Percentiles rank a stretch among this genome's conserved stretches.
phyloP scores from a whole-genome alignment of 495 filamentous ascomycete species.

The Parathielavia hyrcaniae region DNA sequence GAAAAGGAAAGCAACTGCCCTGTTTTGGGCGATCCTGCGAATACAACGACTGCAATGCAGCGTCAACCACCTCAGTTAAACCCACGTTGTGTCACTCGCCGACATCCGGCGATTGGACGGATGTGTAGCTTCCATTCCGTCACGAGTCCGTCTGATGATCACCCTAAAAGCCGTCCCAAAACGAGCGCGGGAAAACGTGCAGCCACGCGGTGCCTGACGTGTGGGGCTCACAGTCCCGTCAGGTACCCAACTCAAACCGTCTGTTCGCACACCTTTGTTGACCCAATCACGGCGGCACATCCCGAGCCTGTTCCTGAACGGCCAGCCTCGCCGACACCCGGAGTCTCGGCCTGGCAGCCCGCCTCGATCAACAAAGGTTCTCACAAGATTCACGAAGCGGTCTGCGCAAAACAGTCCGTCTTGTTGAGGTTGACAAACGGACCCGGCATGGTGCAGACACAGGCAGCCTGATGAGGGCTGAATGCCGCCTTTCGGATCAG shows the following conservation, averaged over 20 bases:
- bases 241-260: background rate
- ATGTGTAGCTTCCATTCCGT: slow-evolving; percentile 7
- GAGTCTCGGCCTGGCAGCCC: background rate
- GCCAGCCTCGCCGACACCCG: background rate
- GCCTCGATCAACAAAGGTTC: background rate
- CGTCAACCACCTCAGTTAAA: background rate
- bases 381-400: background rate
- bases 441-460: background rate
- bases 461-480: no score
- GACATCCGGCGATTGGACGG: background rate
- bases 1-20: background rate
- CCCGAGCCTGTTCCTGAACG: slow-evolving; percentile 3
- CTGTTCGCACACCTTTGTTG: background rate
- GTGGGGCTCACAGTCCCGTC: background rate
- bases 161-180: background rate
- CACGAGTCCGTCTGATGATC: slow-evolving; percentile 12
- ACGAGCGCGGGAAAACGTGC: slow-evolving; percentile 23
- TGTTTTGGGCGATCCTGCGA: background rate
- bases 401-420: background rate
- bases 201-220: slow-evolving; percentile 21
- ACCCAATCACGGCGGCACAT: slow-evolving; percentile 4
- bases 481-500: background rate
- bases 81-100: slow-evolving; percentile 13
- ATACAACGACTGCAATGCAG: slow-evolving; percentile 5
- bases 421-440: background rate